Evolutionary conservation across 768 basidiomycete genomes (phyloP).

Genomic region (Sarcomyxa edulis): DNA sequence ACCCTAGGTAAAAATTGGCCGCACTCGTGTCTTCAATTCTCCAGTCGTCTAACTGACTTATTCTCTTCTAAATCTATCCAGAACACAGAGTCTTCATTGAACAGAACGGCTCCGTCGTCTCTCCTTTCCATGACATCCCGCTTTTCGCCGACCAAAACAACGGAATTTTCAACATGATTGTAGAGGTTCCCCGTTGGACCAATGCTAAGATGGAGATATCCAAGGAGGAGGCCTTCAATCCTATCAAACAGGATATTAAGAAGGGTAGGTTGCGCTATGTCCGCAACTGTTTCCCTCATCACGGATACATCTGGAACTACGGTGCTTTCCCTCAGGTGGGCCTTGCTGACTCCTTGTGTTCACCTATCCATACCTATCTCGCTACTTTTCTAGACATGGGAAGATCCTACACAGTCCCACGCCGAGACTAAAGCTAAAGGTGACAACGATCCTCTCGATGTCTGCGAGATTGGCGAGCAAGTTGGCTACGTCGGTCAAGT

Average conservation of each 20-base stretch:
- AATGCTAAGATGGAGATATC: conserved; percentile 99
- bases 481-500: conserved; percentile 96
- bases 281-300: conserved; percentile 99
- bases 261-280: conserved; percentile 95
- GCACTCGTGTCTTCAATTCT: conserved; percentile 14
- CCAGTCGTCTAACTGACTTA: conserved; percentile 12
- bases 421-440: conserved; percentile 98
- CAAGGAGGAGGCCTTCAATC: conserved; percentile 98
- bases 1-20: conserved; percentile 97
- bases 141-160: conserved; percentile 95
- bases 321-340: conserved; percentile 98
- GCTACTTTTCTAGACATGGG: conserved; percentile 76
- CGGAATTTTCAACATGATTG: conserved; percentile 98
- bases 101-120: conserved; percentile 78
- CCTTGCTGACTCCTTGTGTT: conserved; percentile 16
- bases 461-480: conserved; percentile 99
- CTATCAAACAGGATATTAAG: conserved; percentile 99
- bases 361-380: conserved; percentile 4
- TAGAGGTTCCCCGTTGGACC: conserved; percentile 98
- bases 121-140: conserved; percentile 94
- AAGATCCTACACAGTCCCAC: conserved; percentile 82
- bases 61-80: conserved; percentile 31
- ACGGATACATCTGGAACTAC: conserved; percentile 99
- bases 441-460: conserved; percentile 99
- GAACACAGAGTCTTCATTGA: conserved; percentile 96